Conservation (phyloP, 163 green algal species). For the Volvox carteri region DNA sequence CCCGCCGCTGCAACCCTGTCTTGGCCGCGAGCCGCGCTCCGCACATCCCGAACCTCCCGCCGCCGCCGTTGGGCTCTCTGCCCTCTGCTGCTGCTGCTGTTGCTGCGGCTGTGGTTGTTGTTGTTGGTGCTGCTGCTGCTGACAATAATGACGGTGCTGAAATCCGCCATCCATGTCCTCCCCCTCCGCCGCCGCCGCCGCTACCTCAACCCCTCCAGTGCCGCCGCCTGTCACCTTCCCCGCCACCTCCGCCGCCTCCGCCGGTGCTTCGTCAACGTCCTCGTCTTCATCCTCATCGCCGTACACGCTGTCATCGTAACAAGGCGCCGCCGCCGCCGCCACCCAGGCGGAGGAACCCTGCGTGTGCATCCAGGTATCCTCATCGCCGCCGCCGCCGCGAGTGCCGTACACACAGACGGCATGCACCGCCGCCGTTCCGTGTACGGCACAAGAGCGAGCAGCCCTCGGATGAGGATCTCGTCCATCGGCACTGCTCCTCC, state of each 20-base stretch:
- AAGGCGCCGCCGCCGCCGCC: not conserved
- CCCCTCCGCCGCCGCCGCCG: not conserved
- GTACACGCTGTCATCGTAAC: not conserved
- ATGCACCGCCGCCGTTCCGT: not conserved
- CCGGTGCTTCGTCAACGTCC: not conserved
- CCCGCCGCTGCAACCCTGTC: not conserved
- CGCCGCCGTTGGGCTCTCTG: not conserved
- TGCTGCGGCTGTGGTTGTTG: too few species aligned
- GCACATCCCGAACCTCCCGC: too few species aligned
- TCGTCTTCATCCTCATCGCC: constrained; percentile 9
- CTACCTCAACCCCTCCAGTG: too few species aligned
- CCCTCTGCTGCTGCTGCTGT: not conserved
- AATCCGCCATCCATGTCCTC: not conserved
- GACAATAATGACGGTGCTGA: not conserved
- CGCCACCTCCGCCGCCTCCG: too few species aligned
- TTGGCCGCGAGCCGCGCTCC: too few species aligned
- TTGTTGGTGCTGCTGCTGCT: too few species aligned
- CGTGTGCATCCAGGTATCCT: not conserved
- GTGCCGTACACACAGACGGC: not conserved
- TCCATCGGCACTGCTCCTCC: too few species aligned
- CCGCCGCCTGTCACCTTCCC: too few species aligned
- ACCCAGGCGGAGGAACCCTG: not conserved
- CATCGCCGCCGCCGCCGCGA: not conserved
- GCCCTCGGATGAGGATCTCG: too few species aligned
- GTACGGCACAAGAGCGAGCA: too few species aligned